A percentile compares a stretch with the other conserved stretches of the same genome.
Conservation (phyloP, 2,329 filamentous ascomycete species). For the Tolypocladium sp. region DNA sequence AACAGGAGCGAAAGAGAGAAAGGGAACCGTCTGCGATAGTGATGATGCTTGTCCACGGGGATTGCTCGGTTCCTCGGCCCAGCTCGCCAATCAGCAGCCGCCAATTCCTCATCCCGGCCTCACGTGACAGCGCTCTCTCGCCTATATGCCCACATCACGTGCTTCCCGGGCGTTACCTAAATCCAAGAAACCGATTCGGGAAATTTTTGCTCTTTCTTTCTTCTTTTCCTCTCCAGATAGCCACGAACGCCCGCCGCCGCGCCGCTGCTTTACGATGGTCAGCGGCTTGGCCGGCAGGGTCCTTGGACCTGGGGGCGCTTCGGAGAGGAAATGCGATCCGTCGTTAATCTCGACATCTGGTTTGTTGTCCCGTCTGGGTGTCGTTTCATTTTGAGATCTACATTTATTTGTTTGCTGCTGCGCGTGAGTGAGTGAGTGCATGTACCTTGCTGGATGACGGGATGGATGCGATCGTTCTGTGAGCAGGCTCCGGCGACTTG, state of each 20-base stretch:
- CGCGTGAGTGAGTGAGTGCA: neutral
- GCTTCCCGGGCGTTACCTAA: neutral
- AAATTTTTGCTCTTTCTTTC: conserved; percentile 9
- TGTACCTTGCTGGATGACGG: neutral
- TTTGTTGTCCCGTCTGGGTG: conserved; percentile 34
- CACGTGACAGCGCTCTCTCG: conserved; percentile 16
- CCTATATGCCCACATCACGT: conserved; percentile 12
- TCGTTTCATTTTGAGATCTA: conserved; percentile 53
- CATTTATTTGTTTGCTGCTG: conserved; percentile 21
- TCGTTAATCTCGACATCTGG: conserved; percentile 49
- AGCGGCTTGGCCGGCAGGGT: conserved; percentile 19
- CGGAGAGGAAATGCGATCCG: conserved; percentile 42
- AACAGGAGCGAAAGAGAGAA: neutral
- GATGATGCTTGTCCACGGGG: conserved; percentile 14
- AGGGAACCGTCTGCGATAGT: conserved; percentile 9
- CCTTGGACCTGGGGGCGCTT: conserved; percentile 27
- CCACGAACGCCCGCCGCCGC: conserved; percentile 33
- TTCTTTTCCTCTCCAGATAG: conserved; percentile 39
- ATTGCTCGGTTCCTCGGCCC: conserved; percentile 34
- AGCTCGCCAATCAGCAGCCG: conserved; percentile 27
- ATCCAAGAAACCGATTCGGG: neutral
- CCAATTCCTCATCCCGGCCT: conserved; percentile 25
- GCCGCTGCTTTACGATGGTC: conserved; percentile 19
- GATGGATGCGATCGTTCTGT: neutral
- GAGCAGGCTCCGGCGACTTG: too few species aligned